Evolutionary conservation across 2,329 filamentous ascomycete species (phyloP), one percentile per base, ranked within the genome.

Genomic region (Pyrenophora seminiperda): DNA sequence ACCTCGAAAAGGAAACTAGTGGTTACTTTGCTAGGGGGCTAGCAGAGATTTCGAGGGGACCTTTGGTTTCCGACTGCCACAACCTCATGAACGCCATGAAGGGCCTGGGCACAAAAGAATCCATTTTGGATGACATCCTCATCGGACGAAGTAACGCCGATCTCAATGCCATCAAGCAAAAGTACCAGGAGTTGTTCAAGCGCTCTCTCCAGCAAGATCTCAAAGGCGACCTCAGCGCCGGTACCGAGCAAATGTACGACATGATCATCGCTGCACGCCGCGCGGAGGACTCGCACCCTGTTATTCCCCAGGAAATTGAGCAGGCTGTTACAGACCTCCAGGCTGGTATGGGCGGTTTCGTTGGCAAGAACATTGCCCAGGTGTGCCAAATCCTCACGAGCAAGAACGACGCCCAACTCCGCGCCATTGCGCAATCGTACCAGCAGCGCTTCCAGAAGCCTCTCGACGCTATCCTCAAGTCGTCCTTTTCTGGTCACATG

Each of bases 401-500:
- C 38, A 83, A 89, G 39, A 95, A 88, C 62, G 87, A 96, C 71
- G 86, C 84, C 44, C 91, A 97, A 73, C 82, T 99, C 47, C 84
- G 90, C 27, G 91, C 91, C 30, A 91, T 97, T 53, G 81, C 83
- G 10, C 82, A 89, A 43, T 81, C 85, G 0, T 97, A 96, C 75
- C 80, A 86, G 63, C 79, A 84, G 44, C 86, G 86, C 54, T 95
- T 91, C 70, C 83, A 85, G 15, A 82, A 81, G 31, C 77, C 83
- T 10, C 79, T 97, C 2, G 86, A 90, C 57, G 82, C 84, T 27
- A 86, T 91, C 41, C 85, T 97, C 62, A 84, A 85, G 55, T 88
- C 83, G 76, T 86, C 94, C 65, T 97, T 97, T 74, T 89, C 87
- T 0, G 93, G 93, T 0, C 93, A 97, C 70, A 97, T 97, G 91